A percentile compares a stretch with the other conserved stretches of the same genome.
These are phyloP conservation scores for Nemania bipapillata DNA, from an alignment of 2,329 filamentous ascomycete species.

Conservation along the genomic window DNA sequence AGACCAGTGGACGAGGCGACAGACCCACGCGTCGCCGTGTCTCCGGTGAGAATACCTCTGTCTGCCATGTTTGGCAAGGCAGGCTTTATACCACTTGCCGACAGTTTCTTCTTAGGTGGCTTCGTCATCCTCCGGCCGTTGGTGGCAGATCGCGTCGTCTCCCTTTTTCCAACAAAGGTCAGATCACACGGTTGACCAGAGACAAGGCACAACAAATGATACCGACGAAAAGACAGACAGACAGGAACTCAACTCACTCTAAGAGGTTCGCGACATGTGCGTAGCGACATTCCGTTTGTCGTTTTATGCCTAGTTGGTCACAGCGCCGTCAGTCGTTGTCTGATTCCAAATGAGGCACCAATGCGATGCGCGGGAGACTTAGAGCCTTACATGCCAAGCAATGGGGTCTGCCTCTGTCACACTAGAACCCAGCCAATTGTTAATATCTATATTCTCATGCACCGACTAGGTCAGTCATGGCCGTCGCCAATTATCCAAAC, in stretches of 20 bases:
- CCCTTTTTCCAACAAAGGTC: conserved; percentile 55
- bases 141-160: conserved; percentile 71
- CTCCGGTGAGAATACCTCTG: conserved; percentile 60
- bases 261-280: conserved; percentile 80
- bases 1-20: conserved; percentile 69
- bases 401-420: conserved; percentile 77
- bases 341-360: conserved; percentile 9
- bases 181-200: conserved; percentile 26
- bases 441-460: conserved; percentile 32
- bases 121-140: conserved; percentile 89
- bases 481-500: conserved; percentile 1
- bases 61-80: conserved; percentile 67
- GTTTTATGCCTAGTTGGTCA: conserved; percentile 71
- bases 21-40: conserved; percentile 62
- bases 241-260: conserved; percentile 65
- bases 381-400: conserved; percentile 69
- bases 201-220: conserved; percentile 6
- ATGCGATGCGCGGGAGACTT: conserved; percentile 1
- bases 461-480: conserved; percentile 24
- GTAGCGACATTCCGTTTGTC: conserved; percentile 79
- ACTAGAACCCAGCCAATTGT: conserved; percentile 59
- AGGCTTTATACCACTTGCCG: conserved; percentile 53
- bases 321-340: conserved; percentile 28
- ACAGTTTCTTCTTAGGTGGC: conserved; percentile 74
- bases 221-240: neutral